Conservation (phyloP, 108 stramenopile species). For the Mediolabrus comicus region DNA sequence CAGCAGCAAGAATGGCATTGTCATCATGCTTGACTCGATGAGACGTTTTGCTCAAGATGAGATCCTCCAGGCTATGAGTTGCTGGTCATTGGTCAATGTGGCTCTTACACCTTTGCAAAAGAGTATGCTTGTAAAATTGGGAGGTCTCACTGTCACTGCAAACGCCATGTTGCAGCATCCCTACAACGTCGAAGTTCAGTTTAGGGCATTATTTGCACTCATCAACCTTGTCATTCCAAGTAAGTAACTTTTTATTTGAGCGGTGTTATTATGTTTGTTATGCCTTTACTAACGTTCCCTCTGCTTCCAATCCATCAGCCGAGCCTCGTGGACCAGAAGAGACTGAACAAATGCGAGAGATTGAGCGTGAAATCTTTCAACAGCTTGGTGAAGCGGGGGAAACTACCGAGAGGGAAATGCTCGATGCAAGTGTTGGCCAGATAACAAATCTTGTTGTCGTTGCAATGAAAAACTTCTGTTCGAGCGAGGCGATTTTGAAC, state of each 20-base stretch:
- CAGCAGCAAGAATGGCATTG: conserved; percentile 73
- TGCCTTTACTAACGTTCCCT: background rate
- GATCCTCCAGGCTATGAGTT: conserved; percentile 90
- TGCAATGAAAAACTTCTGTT: conserved; percentile 89
- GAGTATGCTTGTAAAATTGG: conserved; percentile 69
- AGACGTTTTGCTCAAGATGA: conserved; percentile 67
- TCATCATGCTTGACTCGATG: conserved; percentile 90
- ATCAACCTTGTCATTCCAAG: conserved; percentile 92
- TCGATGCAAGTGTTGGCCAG: conserved; percentile 73
- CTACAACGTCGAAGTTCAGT: conserved; percentile 86
- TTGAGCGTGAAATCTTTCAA: conserved; percentile 41
- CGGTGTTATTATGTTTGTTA: background rate
- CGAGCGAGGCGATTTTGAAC: conserved; percentile 86
- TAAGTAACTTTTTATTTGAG: conserved; percentile 32
- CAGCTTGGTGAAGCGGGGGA: conserved; percentile 48
- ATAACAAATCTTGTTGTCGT: conserved; percentile 75
- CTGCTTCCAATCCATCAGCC: conserved; percentile 21
- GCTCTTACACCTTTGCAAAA: conserved; percentile 88
- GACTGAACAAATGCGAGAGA: conserved; percentile 37
- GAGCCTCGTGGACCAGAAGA: conserved; percentile 41
- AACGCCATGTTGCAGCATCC: conserved; percentile 90
- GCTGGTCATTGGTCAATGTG: conserved; percentile 93
- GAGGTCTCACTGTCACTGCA: conserved; percentile 75
- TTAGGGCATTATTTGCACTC: conserved; percentile 90
- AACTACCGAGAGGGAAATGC: conserved; percentile 65